Evolutionary conservation across 768 basidiomycete species (phyloP).

Genomic region (Dendrothele bispora): DNA sequence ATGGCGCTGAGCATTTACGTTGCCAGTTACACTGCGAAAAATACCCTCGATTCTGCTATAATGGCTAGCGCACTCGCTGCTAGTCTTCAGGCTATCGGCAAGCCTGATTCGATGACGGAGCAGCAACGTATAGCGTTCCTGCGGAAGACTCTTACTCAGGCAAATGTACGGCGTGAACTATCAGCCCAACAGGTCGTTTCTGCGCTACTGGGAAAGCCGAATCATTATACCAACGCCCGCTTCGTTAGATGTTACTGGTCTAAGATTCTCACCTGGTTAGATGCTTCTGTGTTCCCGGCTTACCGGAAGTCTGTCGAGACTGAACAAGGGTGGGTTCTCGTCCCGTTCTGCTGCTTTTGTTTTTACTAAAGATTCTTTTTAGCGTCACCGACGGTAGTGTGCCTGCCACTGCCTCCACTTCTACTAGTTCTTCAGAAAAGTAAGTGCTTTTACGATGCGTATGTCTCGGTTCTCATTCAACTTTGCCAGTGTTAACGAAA

Average conservation of each 20-base stretch:
- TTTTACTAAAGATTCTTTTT: too few relatives aligned
- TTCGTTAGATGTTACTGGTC: neutral
- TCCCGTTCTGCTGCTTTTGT: too few relatives aligned
- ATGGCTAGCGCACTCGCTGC: neutral
- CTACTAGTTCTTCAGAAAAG: neutral
- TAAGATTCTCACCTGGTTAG: neutral
- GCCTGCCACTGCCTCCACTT: too few relatives aligned
- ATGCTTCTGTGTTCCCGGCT: too few relatives aligned
- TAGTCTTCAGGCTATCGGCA: too few relatives aligned
- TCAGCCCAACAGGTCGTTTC: neutral
- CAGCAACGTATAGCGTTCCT: neutral
- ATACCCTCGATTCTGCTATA: slow-evolving; percentile 1
- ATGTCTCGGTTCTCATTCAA: neutral
- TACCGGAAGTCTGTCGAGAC: too few relatives aligned
- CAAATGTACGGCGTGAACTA: neutral
- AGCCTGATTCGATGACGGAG: neutral
- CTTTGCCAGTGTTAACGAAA: neutral
- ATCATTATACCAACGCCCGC: neutral
- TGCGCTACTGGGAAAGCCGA: neutral
- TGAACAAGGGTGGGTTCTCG: too few relatives aligned
- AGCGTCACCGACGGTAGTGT: too few relatives aligned
- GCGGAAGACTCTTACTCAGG: neutral
- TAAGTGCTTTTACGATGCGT: neutral
- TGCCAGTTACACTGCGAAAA: slow-evolving; percentile 2
- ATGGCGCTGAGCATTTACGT: slow-evolving; percentile 7